These are phyloP conservation scores for Strombidium stylifer DNA, from an alignment of 73 alveolate genomes.

Conservation along the genomic window DNA sequence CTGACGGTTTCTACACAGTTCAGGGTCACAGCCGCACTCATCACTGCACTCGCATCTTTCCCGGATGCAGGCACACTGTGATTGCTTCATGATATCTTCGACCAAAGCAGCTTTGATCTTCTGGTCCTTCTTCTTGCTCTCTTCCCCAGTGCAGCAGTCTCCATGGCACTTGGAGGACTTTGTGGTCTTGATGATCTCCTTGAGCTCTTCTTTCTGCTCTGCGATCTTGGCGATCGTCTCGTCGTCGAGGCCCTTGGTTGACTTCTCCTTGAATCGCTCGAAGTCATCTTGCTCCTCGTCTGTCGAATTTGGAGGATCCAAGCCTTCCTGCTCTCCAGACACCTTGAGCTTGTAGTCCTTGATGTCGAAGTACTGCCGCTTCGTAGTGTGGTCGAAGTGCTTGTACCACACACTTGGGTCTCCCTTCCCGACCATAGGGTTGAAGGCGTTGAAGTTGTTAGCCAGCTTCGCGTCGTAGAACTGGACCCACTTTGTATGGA, in stretches of 20 bases:
- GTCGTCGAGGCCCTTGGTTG: slow-evolving; percentile 1
- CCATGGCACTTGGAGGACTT: slow-evolving; percentile 71
- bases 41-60: slow-evolving; percentile 81
- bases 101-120: too few relatives aligned
- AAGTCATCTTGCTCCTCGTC: neutral
- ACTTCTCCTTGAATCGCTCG: neutral
- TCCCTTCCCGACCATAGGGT: too few relatives aligned
- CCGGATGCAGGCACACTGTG: slow-evolving; percentile 60
- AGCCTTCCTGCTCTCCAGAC: too few relatives aligned
- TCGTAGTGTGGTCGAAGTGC: too few relatives aligned
- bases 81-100: slow-evolving; percentile 79
- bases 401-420: too few relatives aligned
- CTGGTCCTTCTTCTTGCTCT: too few relatives aligned
- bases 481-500: slow-evolving; percentile 6
- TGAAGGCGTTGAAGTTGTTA: too few relatives aligned
- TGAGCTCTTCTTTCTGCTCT: slow-evolving; percentile 42
- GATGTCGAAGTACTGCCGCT: too few relatives aligned
- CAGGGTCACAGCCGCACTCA: slow-evolving; percentile 73
- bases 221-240: slow-evolving; percentile 6
- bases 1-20: slow-evolving; percentile 74
- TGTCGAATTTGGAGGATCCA: neutral
- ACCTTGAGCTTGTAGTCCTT: too few relatives aligned
- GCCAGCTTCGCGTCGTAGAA: slow-evolving; percentile 16
- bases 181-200: slow-evolving; percentile 58
- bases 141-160: slow-evolving; percentile 68